Percentiles rank a stretch among this genome's conserved stretches.
Conservation (phyloP, 2,329 filamentous ascomycete species). For the Fusarium sterilihyphosum region DNA sequence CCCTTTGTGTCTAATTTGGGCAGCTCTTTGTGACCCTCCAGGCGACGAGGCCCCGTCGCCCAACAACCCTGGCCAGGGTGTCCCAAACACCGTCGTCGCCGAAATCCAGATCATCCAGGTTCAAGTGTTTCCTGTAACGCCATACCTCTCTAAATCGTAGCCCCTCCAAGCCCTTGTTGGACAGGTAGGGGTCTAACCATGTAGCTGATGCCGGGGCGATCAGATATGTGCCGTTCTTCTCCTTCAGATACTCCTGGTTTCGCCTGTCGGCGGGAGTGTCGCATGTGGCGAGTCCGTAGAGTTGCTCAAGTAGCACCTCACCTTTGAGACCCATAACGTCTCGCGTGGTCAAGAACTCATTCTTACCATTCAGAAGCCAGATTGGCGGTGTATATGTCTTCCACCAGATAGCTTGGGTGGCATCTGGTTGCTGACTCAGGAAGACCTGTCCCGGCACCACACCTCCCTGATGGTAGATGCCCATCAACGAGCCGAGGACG, state of each 20-base stretch:
- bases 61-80: slow-evolving; percentile 74
- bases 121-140: slow-evolving; percentile 74
- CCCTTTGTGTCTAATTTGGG: slow-evolving; percentile 27
- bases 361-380: slow-evolving; percentile 82
- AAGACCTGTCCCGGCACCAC: slow-evolving; percentile 80
- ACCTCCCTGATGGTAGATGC: slow-evolving; percentile 83
- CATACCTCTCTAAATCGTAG: slow-evolving; percentile 76
- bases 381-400: slow-evolving; percentile 86
- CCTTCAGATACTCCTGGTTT: slow-evolving; percentile 66
- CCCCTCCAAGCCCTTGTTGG: slow-evolving; percentile 67
- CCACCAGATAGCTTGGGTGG: slow-evolving; percentile 81
- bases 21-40: slow-evolving; percentile 75
- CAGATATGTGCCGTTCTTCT: slow-evolving; percentile 73
- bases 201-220: slow-evolving; percentile 77
- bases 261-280: slow-evolving; percentile 66
- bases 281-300: slow-evolving; percentile 70
- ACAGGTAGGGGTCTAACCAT: slow-evolving; percentile 72
- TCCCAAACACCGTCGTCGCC: slow-evolving; percentile 78
- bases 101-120: slow-evolving; percentile 84
- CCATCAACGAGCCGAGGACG: slow-evolving; percentile 76
- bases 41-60: slow-evolving; percentile 67
- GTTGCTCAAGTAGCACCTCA: slow-evolving; percentile 65
- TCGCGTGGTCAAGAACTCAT: slow-evolving; percentile 73
- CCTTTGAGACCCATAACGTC: slow-evolving; percentile 80
- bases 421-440: slow-evolving; percentile 74